phyloP scores from a whole-genome alignment of 768 basidiomycete species.

The Rhodosporidiobolus sp. region DNA sequence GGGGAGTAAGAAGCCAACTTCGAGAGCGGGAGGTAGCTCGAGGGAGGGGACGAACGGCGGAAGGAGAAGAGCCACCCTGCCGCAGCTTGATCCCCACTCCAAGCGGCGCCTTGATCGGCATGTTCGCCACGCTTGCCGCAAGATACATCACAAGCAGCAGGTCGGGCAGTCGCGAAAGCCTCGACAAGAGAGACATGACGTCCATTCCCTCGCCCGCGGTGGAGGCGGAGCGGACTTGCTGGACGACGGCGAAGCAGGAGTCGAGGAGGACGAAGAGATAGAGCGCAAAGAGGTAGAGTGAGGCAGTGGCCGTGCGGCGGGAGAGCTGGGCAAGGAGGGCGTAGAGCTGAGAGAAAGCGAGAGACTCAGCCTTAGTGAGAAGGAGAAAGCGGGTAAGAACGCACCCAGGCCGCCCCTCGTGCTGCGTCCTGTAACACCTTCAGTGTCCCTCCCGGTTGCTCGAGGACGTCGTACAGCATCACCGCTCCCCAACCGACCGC shows the following conservation, averaged over 20 bases:
- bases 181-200: too few relatives aligned
- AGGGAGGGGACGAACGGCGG: background rate
- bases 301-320: background rate
- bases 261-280: slow-evolving; percentile 13
- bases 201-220: too few relatives aligned
- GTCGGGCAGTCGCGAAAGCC: slow-evolving; percentile 9
- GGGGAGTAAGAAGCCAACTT: too few relatives aligned
- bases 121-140: background rate
- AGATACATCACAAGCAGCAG: background rate
- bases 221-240: background rate
- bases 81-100: slow-evolving; percentile 7
- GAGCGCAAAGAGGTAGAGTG: slow-evolving; percentile 18
- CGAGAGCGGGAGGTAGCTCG: too few relatives aligned
- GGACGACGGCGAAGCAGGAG: background rate
- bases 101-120: slow-evolving; percentile 21
- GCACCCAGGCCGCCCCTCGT: slow-evolving; percentile 1
- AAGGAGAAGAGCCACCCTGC: background rate
- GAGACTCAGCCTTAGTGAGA: background rate
- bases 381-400: background rate
- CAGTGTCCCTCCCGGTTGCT: rapidly evolving
- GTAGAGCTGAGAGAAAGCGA: background rate
- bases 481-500: background rate
- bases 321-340: background rate
- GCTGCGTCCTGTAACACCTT: rapidly evolving
- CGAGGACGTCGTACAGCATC: background rate